Base-by-base conservation (phyloP, 2,329 filamentous ascomycete species). In the Talaromyces sp. region DNA sequence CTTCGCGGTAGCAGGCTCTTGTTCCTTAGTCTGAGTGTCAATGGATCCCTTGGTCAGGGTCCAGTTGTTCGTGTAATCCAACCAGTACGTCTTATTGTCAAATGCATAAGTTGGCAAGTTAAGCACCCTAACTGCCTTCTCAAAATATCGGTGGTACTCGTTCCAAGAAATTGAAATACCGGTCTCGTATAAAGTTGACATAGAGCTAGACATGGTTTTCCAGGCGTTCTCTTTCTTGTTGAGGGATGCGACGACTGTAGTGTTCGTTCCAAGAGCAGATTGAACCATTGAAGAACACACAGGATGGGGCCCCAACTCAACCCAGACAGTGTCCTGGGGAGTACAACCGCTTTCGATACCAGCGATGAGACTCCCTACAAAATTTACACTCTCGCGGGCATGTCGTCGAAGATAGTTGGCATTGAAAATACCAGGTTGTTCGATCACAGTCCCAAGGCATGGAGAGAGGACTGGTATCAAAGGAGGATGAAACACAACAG, bases 51-150 rank as follows among this genome's bases (percentile, higher is more conserved):
- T 92, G 63, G 82, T 86, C 35, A 91, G 75, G 31, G 80, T 83
- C 86, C 87, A 91, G 72, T 91, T 86, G 63, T 89, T 87, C 62
- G 81, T 79, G 71, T 89, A 89, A 69, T 86, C 84, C 17, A 89
- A 80, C 87, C 87, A 89, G 74, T 90, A 90, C 65, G 84, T 85
- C 79, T 90, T 90, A 64, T 84, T 78, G 70, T 29, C 21, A 71
- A 32, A 32, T 68, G 46, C 27, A 59, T 31, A 29, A 62, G 63
- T 56, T 2, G 68, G 69, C 0, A 71, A 59, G 5, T 64, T 31
- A 13, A 72, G 27, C 4, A 71, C 35, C n/a, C 59, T 26, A 7
- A 64, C 64, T 3, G 58, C 58, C 4, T 31, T 14, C 26, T 64
- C 53, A 72, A 86, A 88, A 63, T 84, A 79, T 61, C 79, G 78